Percentiles rank a stretch among this genome's conserved stretches.
These are phyloP conservation scores for Calocera cornea DNA, from an alignment of 768 basidiomycete species.

Conservation along the genomic window DNA sequence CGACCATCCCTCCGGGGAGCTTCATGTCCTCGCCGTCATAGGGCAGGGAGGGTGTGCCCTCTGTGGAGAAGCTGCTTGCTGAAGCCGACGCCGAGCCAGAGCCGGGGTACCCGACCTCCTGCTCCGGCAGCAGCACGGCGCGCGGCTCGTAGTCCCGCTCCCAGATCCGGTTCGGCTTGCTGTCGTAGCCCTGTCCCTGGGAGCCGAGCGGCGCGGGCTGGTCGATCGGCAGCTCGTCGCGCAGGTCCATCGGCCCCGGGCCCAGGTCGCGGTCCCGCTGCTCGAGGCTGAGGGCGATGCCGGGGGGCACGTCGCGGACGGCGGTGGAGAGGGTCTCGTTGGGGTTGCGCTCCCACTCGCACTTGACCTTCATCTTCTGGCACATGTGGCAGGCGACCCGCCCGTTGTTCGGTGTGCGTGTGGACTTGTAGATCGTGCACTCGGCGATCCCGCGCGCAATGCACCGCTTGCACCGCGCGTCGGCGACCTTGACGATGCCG, in stretches of 20 bases:
- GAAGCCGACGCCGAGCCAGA: neutral
- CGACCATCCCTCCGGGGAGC: neutral
- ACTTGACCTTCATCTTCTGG: slow-evolving; percentile 4
- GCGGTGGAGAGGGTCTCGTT: neutral
- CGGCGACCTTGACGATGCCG: neutral
- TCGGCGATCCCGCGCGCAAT: neutral
- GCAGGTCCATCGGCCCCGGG: neutral
- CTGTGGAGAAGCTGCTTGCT: neutral
- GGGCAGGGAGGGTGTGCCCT: neutral
- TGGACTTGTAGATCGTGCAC: neutral
- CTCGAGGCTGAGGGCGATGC: neutral
- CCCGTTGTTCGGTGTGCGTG: neutral
- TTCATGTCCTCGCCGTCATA: neutral
- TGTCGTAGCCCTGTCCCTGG: neutral
- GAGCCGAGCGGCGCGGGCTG: neutral
- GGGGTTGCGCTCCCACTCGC: slow-evolving; percentile 2
- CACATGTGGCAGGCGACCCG: neutral
- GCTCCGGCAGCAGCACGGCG: neutral
- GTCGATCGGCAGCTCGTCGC: neutral
- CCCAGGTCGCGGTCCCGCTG: neutral
- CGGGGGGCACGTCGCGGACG: neutral
- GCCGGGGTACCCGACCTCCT: neutral
- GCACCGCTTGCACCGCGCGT: slow-evolving; percentile 1
- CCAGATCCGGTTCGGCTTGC: slow-evolving; percentile 1
- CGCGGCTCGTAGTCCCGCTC: neutral